These are phyloP conservation scores for Hemerocallis citrina DNA, from an alignment of 106 monocot species.

Conservation along the genomic window DNA sequence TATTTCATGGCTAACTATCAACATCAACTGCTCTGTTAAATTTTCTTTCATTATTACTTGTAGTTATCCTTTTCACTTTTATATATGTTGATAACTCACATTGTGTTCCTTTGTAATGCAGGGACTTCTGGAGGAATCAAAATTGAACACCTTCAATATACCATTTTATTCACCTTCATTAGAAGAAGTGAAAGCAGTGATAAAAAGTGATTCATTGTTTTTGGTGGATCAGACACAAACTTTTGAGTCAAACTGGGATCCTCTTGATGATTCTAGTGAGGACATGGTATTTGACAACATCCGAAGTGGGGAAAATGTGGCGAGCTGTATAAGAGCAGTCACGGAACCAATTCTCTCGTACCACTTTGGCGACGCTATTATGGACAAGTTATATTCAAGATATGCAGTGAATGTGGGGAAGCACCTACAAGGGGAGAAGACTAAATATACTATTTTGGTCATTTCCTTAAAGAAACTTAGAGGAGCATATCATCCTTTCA, in stretches of 20 bases:
- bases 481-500: too few relatives aligned
- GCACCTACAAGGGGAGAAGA: conserved; percentile 14
- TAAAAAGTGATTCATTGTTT: conserved; percentile 8
- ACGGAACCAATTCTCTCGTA: background rate
- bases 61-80: too few relatives aligned
- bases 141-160: conserved; percentile 26
- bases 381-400: conserved; percentile 18
- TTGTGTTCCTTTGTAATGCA: too few relatives aligned
- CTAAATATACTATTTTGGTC: background rate
- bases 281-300: conserved; percentile 1
- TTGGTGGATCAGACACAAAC: background rate
- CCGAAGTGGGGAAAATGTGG: conserved; percentile 3
- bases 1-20: too few relatives aligned
- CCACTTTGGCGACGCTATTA: conserved; percentile 13
- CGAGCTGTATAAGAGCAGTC: conserved; percentile 10
- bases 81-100: too few relatives aligned
- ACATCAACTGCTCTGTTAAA: too few relatives aligned
- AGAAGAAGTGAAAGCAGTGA: conserved; percentile 25
- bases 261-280: conserved; percentile 15
- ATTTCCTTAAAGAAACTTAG: background rate
- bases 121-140: conserved; percentile 24
- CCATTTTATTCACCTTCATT: conserved; percentile 26
- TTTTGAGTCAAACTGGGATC: conserved; percentile 27
- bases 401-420: conserved; percentile 18
- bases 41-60: too few relatives aligned